phyloP scores from a whole-genome alignment of 495 filamentous ascomycete species.

The Massariosphaeria phaeospora region DNA sequence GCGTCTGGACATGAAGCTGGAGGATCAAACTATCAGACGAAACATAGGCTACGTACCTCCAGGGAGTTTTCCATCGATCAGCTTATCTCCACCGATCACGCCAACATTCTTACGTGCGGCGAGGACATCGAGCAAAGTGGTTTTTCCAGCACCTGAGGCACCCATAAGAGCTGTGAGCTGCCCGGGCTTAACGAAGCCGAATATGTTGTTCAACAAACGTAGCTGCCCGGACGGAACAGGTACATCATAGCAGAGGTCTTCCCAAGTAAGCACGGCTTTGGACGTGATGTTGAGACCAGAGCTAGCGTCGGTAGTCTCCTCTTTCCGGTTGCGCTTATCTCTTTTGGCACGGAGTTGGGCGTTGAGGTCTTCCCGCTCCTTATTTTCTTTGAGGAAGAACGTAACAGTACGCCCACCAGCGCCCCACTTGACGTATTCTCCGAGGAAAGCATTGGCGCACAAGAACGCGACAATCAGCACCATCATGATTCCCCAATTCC shows the following conservation, averaged over 20 bases:
- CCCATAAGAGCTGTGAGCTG: constrained; percentile 80
- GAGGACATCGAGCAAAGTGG: constrained; percentile 73
- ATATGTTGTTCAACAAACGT: constrained; percentile 64
- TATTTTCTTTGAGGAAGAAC: constrained; percentile 66
- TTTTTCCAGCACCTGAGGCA: constrained; percentile 82
- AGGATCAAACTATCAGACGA: too few species aligned
- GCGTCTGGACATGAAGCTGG: too few species aligned
- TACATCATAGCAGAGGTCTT: constrained; percentile 58
- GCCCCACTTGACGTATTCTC: constrained; percentile 70
- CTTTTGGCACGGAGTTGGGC: constrained; percentile 55
- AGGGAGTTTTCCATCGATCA: constrained; percentile 65
- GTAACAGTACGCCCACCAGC: constrained; percentile 74
- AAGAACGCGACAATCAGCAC: constrained; percentile 66
- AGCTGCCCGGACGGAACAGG: constrained; percentile 63
- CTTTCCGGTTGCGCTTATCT: constrained; percentile 50
- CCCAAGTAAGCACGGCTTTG: constrained; percentile 52
- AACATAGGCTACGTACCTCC: too few species aligned
- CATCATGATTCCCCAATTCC: constrained; percentile 71
- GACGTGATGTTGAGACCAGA: constrained; percentile 62
- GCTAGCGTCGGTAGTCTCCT: constrained; percentile 43
- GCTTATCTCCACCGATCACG: constrained; percentile 65
- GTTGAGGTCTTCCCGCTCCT: constrained; percentile 66
- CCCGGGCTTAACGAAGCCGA: constrained; percentile 74
- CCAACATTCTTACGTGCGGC: constrained; percentile 74
- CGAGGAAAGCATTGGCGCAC: constrained; percentile 61